These are phyloP conservation scores for Diatrype stigma DNA, from an alignment of 2,329 filamentous ascomycete species.

Conservation along the genomic window DNA sequence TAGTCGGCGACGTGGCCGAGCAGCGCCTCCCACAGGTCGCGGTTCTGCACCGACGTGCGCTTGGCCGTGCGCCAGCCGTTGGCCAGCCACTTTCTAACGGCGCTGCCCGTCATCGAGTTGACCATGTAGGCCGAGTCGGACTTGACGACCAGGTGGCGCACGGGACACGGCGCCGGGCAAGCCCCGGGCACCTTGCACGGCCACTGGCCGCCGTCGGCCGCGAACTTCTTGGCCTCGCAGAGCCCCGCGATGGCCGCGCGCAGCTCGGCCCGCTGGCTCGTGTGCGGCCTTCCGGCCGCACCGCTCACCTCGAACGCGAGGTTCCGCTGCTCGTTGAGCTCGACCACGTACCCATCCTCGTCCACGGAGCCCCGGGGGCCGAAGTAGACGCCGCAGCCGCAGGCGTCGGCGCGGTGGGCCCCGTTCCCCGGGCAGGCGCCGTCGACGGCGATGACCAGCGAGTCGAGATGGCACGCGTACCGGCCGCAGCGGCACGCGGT, in stretches of 20 bases:
- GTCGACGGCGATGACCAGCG: slow-evolving; percentile 10
- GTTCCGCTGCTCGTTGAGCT: slow-evolving; percentile 1
- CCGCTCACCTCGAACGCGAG: slow-evolving; percentile 1
- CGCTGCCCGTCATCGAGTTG: slow-evolving; percentile 4
- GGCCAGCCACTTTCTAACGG: slow-evolving; percentile 7
- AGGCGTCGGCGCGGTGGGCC: not conserved
- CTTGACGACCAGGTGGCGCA: slow-evolving; percentile 9
- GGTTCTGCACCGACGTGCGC: slow-evolving; percentile 1
- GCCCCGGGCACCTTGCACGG: not conserved
- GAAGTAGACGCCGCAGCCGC: slow-evolving; percentile 7
- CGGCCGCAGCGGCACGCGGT: slow-evolving; percentile 2
- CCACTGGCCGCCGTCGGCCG: slow-evolving; percentile 6
- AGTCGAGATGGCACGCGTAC: slow-evolving; percentile 8
- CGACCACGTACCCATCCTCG: too few relatives aligned
- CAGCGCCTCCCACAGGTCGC: slow-evolving; percentile 2
- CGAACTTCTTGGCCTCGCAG: not conserved
- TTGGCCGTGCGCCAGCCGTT: slow-evolving; percentile 10
- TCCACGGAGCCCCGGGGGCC: not conserved
- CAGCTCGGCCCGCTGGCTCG: slow-evolving; percentile 9
- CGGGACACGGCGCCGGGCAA: slow-evolving; percentile 5
- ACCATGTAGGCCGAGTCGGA: slow-evolving; percentile 14
- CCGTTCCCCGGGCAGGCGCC: slow-evolving; percentile 11
- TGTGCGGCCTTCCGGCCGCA: slow-evolving; percentile 1
- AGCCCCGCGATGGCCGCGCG: slow-evolving; percentile 4
- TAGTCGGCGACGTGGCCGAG: not conserved